phyloP scores from a whole-genome alignment of 371 early-diverging fungal genomes.

The Phascolomyces articulosus region DNA sequence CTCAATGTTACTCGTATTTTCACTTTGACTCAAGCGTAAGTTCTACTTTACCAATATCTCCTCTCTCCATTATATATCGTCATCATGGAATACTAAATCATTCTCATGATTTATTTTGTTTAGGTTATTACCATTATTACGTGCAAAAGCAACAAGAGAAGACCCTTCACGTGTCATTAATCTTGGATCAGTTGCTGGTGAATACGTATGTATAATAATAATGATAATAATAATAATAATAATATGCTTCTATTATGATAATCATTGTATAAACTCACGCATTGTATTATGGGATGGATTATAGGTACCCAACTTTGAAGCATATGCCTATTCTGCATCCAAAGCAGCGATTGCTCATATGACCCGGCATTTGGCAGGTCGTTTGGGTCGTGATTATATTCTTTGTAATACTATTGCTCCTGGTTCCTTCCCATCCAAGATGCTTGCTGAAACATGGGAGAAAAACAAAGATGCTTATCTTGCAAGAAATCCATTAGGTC shows the following conservation, averaged over 20 bases:
- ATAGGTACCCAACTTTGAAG: constrained; percentile 59
- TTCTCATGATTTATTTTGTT: background rate
- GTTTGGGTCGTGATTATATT: constrained; percentile 65
- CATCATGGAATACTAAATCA: too few relatives aligned
- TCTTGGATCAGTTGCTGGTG: constrained; percentile 78
- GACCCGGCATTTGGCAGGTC: constrained; percentile 69
- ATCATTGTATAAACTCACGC: constrained; percentile 67
- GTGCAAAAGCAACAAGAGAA: constrained; percentile 60
- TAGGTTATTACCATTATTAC: constrained; percentile 78
- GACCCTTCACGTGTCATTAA: constrained; percentile 67
- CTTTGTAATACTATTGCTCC: constrained; percentile 74
- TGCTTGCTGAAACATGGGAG: constrained; percentile 80
- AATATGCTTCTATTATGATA: too few relatives aligned
- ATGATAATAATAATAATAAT: too few relatives aligned
- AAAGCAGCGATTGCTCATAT: constrained; percentile 83
- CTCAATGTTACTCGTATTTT: constrained; percentile 89
- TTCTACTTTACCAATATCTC: too few relatives aligned
- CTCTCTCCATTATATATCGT: too few relatives aligned
- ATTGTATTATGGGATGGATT: too few relatives aligned
- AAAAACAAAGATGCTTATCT: constrained; percentile 60
- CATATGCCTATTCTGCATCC: constrained; percentile 78
- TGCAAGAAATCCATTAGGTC: constrained; percentile 63
- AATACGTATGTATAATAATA: constrained; percentile 58
- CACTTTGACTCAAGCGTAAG: constrained; percentile 78
- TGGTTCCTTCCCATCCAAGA: constrained; percentile 86